phyloP scores from a whole-genome alignment of 2,329 filamentous ascomycete species.

The Aspergillus chevalieri region DNA sequence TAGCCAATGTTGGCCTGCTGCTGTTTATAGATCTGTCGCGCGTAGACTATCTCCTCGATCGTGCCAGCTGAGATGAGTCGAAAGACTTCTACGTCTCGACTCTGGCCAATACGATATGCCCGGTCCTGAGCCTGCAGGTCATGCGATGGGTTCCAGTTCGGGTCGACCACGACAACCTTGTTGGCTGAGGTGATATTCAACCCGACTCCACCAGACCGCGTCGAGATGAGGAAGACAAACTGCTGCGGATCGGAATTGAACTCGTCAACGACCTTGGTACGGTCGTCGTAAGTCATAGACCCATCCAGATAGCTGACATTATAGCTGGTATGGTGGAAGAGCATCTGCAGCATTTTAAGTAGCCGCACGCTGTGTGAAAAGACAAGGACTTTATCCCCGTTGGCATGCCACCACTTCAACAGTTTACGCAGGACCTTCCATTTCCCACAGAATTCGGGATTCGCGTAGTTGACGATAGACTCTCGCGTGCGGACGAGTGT shows the following conservation, averaged over 20 bases:
- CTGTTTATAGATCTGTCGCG: constrained; percentile 96
- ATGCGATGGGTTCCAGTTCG: constrained; percentile 94
- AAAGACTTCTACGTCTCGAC: constrained; percentile 89
- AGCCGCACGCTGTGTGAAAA: constrained; percentile 90
- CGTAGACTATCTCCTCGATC: constrained; percentile 95
- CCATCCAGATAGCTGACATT: constrained; percentile 89
- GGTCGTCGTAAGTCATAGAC: constrained; percentile 72
- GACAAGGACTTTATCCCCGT: constrained; percentile 88
- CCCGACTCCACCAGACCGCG: constrained; percentile 85
- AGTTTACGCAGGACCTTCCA: constrained; percentile 88
- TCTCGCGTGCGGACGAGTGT: constrained; percentile 68
- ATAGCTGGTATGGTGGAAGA: constrained; percentile 85
- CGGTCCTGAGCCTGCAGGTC: constrained; percentile 95
- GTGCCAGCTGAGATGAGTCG: constrained; percentile 84
- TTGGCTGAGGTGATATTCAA: constrained; percentile 97
- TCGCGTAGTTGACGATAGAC: constrained; percentile 71
- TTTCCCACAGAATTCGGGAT: constrained; percentile 91
- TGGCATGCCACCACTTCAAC: constrained; percentile 80
- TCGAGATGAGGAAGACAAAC: constrained; percentile 95
- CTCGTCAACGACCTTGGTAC: constrained; percentile 73
- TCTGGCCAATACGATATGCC: constrained; percentile 91
- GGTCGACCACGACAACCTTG: constrained; percentile 94
- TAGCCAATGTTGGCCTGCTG: constrained; percentile 98
- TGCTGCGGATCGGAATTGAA: constrained; percentile 84
- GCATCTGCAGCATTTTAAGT: constrained; percentile 71